Percentiles rank a stretch among this genome's conserved stretches.
phyloP scores from a whole-genome alignment of 192 early-diverging fungal genomes.

The Mortierella hygrophila region DNA sequence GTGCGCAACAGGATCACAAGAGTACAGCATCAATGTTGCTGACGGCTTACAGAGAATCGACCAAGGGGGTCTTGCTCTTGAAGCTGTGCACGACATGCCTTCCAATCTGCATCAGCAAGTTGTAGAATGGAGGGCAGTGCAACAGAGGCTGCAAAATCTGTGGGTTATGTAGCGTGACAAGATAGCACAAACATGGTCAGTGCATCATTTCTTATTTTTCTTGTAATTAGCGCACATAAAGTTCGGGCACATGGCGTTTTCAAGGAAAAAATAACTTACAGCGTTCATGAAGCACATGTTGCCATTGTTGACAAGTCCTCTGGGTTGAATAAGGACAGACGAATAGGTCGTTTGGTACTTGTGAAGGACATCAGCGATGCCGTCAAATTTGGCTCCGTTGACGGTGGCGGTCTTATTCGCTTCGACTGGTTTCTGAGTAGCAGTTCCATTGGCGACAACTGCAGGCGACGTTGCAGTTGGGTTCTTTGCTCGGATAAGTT shows the following conservation, averaged over 20 bases:
- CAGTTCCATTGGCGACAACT: constrained; percentile 40
- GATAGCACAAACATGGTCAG: constrained; percentile 3
- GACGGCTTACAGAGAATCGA: constrained; percentile 84
- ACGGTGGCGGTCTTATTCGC: not conserved
- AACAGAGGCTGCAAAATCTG: constrained; percentile 90
- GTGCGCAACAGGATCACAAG: not conserved
- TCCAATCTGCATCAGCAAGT: constrained; percentile 78
- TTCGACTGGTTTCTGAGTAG: constrained; percentile 5
- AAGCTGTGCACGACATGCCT: constrained; percentile 77
- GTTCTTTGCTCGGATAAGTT: constrained; percentile 49
- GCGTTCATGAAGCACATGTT: constrained; percentile 99
- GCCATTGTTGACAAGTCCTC: constrained; percentile 95
- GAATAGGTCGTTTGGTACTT: constrained; percentile 58
- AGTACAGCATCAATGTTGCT: not conserved
- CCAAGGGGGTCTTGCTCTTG: constrained; percentile 81
- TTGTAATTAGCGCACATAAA: not conserved
- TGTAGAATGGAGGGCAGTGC: constrained; percentile 94
- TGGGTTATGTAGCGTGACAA: not conserved
- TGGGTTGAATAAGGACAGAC: constrained; percentile 73
- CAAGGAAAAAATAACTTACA: constrained; percentile 59
- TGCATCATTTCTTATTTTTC: constrained; percentile 3
- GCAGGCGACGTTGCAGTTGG: constrained; percentile 10
- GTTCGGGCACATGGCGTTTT: not conserved
- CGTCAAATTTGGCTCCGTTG: constrained; percentile 48
- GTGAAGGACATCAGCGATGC: constrained; percentile 57